Conservation (phyloP, 1,139 yeast species). For the Yamadazyma triangularis region DNA sequence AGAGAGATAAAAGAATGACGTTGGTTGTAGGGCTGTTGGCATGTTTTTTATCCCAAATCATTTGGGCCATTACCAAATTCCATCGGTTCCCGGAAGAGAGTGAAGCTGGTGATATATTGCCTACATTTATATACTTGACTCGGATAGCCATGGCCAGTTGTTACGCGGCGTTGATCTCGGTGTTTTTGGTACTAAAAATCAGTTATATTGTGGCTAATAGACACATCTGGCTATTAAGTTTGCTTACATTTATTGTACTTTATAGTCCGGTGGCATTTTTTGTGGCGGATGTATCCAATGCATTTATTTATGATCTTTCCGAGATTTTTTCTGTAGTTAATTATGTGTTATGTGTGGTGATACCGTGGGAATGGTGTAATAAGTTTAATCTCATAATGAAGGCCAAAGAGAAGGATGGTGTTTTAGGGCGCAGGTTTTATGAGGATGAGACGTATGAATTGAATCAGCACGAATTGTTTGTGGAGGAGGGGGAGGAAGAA, state of each 20-base stretch:
- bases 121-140: constrained; percentile 75
- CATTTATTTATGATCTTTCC: constrained; percentile 67
- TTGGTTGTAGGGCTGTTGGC: constrained; percentile 58
- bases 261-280: constrained; percentile 70
- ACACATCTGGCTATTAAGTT: constrained; percentile 51
- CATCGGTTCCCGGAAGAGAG: constrained; percentile 27
- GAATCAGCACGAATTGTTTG: constrained; percentile 40
- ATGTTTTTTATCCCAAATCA: constrained; percentile 54
- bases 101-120: constrained; percentile 57
- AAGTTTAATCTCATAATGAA: constrained; percentile 58
- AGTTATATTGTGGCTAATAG: constrained; percentile 49
- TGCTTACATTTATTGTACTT: constrained; percentile 55
- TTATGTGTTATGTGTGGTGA: constrained; percentile 68
- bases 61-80: constrained; percentile 68
- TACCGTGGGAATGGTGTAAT: constrained; percentile 90
- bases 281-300: constrained; percentile 70
- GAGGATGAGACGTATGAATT: constrained; percentile 59
- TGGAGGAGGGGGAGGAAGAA: constrained; percentile 25
- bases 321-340: constrained; percentile 70
- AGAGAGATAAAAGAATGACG: constrained; percentile 63
- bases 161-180: constrained; percentile 64
- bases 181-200: constrained; percentile 54
- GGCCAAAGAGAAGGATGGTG: constrained; percentile 70
- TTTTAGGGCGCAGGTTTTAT: constrained; percentile 72
- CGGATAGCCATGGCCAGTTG: constrained; percentile 71